These are phyloP conservation scores for Tardiomyces digboiensis DNA, from an alignment of 1,139 yeast genomes.

Conservation along the genomic window DNA sequence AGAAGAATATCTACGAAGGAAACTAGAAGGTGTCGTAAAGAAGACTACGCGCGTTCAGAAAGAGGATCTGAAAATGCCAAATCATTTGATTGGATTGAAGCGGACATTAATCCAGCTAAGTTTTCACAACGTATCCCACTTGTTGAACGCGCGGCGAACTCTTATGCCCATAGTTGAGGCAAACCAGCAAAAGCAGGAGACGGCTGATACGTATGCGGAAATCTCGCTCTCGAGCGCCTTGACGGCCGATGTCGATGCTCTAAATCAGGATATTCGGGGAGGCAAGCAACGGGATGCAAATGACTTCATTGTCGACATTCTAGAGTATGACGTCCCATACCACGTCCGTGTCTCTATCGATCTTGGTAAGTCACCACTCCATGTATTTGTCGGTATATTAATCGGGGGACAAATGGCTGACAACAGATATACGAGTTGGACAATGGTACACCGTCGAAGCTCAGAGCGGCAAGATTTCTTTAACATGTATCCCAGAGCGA, in stretches of 20 bases:
- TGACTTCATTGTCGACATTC: conserved; percentile 62
- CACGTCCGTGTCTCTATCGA: conserved; percentile 95
- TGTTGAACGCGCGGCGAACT: conserved; percentile 61
- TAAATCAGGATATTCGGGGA: background rate
- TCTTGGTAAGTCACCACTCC: too few relatives aligned
- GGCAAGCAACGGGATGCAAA: conserved; percentile 40
- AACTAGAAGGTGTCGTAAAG: conserved; percentile 56
- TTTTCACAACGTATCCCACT: conserved; percentile 69
- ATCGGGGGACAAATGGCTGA: background rate
- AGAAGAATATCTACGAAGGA: conserved; percentile 71
- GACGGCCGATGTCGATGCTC: background rate
- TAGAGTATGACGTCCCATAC: conserved; percentile 95
- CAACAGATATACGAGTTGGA: conserved; percentile 78
- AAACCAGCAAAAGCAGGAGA: conserved; percentile 54
- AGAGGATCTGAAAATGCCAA: conserved; percentile 74
- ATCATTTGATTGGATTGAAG: conserved; percentile 75
- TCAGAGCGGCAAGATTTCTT: conserved; percentile 42
- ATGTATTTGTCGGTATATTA: conserved; percentile 1
- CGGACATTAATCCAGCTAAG: conserved; percentile 55
- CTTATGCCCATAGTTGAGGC: conserved; percentile 62
- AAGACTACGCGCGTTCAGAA: conserved; percentile 45
- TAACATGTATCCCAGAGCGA: conserved; percentile 59
- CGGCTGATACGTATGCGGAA: conserved; percentile 62
- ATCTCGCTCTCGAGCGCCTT: conserved; percentile 24
- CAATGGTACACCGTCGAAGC: conserved; percentile 89